Evolutionary conservation across 1,139 yeast genomes (phyloP).

Genomic region (Dujonia santamariae): DNA sequence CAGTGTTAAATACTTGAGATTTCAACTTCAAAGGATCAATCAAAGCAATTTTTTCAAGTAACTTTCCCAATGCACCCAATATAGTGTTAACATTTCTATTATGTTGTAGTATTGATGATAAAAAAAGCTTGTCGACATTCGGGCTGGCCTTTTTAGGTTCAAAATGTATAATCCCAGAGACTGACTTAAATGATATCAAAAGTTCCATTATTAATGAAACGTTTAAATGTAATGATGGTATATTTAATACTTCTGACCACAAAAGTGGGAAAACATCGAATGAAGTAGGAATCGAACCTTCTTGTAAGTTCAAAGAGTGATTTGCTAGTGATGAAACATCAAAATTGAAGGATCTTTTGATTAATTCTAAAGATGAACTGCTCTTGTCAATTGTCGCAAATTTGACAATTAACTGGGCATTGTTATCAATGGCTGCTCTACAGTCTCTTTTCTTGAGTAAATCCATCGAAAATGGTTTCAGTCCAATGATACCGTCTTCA

Average conservation of each 20-base stretch:
- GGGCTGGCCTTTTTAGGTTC: slow-evolving; percentile 21
- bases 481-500: slow-evolving; percentile 9
- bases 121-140: slow-evolving; percentile 17
- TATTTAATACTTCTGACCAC: slow-evolving; percentile 42
- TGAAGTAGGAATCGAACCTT: slow-evolving; percentile 35
- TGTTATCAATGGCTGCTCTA: slow-evolving; percentile 32
- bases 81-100: slow-evolving; percentile 27
- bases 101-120: slow-evolving; percentile 28
- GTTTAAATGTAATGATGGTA: too few species aligned
- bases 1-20: slow-evolving; percentile 9
- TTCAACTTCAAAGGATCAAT: slow-evolving; percentile 45
- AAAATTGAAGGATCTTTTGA: slow-evolving; percentile 46
- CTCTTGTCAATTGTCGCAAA: slow-evolving; percentile 16
- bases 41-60: slow-evolving; percentile 34
- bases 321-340: slow-evolving; percentile 59
- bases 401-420: slow-evolving; percentile 21
- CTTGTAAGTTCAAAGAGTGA: slow-evolving; percentile 43
- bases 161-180: slow-evolving; percentile 39
- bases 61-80: slow-evolving; percentile 18
- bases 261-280: slow-evolving; percentile 45
- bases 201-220: slow-evolving; percentile 36
- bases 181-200: slow-evolving; percentile 40
- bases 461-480: slow-evolving; percentile 17
- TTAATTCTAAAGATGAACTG: slow-evolving; percentile 33
- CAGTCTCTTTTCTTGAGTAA: slow-evolving; percentile 30